Evolutionary conservation across 164 flowering plant genomes (phyloP), one percentile per base, ranked within the genome.

Genomic region (Sextonia rubra): DNA sequence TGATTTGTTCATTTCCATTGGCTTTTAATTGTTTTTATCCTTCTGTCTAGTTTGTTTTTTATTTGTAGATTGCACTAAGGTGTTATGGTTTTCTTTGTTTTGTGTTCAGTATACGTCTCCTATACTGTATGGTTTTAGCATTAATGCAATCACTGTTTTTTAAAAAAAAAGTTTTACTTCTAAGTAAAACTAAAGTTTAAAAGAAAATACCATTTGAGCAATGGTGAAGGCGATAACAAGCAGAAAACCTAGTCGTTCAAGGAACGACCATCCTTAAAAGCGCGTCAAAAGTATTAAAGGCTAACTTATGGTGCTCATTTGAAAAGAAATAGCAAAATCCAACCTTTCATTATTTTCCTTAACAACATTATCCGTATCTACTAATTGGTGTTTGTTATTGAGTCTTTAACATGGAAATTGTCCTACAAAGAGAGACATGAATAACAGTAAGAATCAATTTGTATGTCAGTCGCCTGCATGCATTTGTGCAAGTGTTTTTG

Each of bases 221-320:
- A 86, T 73, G 65, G 85, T n/a, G 75, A 89, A 89, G 70, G 93
- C 93, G 69, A 47, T n/a, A 22, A 81, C 73, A 29, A 89, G 90
- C 52, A 89, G 80, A 64, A 84, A 64, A 37, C 93, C 93, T 24
- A 90, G 93, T n/a, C 91, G 69, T 74, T 89, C 91, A 1, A 25
- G 12, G 83, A 75, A 86, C 2, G 93, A 89, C 93, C 90, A 88
- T 14, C 91, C 77, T 69, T 84, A 73, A 11, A 90, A 88, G 37
- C 93, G 87, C 23, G 91, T 88, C 18, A 89, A 91, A 67, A 89
- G 88, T 61, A 89, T 89, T 25, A 89, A 73, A 27, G 90, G 90
- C 79, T 89, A 91, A 73, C 91, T 89, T 55, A 89, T 83, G 62
- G 79, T 84, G 81, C 93, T 89, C 22, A 89, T 86, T 89, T 89